Conservation (phyloP, 257 asterid genomes). For the Nicotiana obtusifolia region DNA sequence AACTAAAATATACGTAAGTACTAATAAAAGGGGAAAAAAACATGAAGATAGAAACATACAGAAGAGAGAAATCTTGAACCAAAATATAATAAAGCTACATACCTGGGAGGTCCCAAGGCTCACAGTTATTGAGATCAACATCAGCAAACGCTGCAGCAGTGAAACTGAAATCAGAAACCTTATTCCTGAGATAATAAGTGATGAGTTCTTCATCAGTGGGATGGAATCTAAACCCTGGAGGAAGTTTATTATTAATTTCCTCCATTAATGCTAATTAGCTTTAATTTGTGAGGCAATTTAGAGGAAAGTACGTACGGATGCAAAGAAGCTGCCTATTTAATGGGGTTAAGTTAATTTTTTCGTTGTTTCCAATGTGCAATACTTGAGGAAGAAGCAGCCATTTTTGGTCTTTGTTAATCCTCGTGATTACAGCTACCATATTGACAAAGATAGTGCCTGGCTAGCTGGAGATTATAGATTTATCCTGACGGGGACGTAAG, state of each 20-base stretch:
- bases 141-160: slow-evolving; percentile 35
- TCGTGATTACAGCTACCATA: slow-evolving; percentile 46
- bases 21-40: no score
- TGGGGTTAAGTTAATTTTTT: neutral
- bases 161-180: slow-evolving; percentile 36
- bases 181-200: slow-evolving; percentile 39
- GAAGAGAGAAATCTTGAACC: no score
- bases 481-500: neutral
- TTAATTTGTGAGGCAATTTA: no score
- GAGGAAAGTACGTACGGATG: slow-evolving; percentile 13
- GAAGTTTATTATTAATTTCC: slow-evolving; percentile 26
- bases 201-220: slow-evolving; percentile 64
- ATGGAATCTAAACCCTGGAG: slow-evolving; percentile 57
- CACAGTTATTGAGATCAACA: slow-evolving; percentile 47
- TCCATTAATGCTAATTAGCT: slow-evolving; percentile 19
- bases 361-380: slow-evolving; percentile 13
- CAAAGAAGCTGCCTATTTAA: slow-evolving; percentile 12
- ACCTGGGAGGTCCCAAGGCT: slow-evolving; percentile 74
- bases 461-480: neutral
- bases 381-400: slow-evolving; percentile 43
- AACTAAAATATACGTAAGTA: no score
- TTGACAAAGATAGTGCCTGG: slow-evolving; percentile 47
- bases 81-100: neutral
- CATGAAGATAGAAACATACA: neutral
- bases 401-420: slow-evolving; percentile 23